phyloP scores from a whole-genome alignment of 257 asterid genomes.

The Cruciata laevipes region DNA sequence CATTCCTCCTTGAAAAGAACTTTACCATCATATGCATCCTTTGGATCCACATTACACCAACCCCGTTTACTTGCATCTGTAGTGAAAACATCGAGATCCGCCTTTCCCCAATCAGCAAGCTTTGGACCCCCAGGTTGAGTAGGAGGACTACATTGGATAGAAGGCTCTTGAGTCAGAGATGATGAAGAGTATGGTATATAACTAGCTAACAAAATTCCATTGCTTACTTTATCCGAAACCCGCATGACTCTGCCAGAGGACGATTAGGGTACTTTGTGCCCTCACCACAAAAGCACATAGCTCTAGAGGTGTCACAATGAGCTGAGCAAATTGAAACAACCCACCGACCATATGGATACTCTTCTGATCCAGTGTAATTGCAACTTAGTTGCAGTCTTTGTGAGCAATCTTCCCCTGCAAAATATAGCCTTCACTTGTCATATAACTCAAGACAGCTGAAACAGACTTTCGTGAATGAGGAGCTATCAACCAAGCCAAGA shows the following conservation, averaged over 20 bases:
- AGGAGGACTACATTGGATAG: conserved; percentile 45
- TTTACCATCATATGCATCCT: conserved; percentile 54
- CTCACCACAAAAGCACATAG: conserved; percentile 98
- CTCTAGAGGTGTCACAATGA: conserved; percentile 77
- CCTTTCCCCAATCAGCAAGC: conserved; percentile 52
- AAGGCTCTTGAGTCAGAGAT: conserved; percentile 11
- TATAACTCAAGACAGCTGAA: background rate
- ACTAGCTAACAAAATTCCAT: conserved; percentile 9
- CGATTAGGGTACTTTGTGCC: conserved; percentile 95
- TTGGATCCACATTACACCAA: conserved; percentile 96
- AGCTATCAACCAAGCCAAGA: background rate
- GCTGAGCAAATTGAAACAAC: conserved; percentile 86
- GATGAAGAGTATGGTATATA: conserved; percentile 6
- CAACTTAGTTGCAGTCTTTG: conserved; percentile 60
- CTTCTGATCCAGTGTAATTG: conserved; percentile 55
- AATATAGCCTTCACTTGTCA: conserved; percentile 2
- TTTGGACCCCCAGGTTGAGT: conserved; percentile 58
- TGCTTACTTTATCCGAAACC: conserved; percentile 72
- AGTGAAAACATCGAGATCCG: conserved; percentile 60
- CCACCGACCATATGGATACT: conserved; percentile 75
- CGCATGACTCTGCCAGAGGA: conserved; percentile 81
- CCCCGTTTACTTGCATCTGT: conserved; percentile 60
- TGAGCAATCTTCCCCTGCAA: conserved; percentile 82
- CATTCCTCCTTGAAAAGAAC: conserved; percentile 71
- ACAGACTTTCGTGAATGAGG: background rate